These are phyloP conservation scores for Suillus spraguei DNA, from an alignment of 768 basidiomycete species.

Conservation along the genomic window DNA sequence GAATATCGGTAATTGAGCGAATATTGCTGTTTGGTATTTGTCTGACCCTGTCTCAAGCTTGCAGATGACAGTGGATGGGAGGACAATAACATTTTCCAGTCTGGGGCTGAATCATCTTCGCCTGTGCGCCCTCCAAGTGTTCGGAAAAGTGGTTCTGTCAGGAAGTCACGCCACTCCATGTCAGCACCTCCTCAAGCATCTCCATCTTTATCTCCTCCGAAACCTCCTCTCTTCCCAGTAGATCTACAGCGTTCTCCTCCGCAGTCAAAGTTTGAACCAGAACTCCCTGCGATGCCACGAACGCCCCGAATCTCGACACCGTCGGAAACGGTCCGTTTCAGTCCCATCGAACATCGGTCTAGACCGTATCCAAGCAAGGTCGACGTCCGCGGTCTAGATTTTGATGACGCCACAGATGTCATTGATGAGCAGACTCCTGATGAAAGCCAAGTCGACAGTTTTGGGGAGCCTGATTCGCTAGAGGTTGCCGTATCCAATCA, in stretches of 20 bases:
- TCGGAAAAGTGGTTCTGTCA: constrained; percentile 40
- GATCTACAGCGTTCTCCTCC: constrained; percentile 45
- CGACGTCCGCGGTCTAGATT: constrained; percentile 22
- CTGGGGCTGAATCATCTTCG: constrained; percentile 87
- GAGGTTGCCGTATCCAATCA: constrained; percentile 39
- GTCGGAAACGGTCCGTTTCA: constrained; percentile 16
- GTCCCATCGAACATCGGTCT: constrained; percentile 22
- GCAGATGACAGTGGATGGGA: constrained; percentile 85
- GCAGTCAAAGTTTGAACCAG: constrained; percentile 59
- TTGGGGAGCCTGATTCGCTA: constrained; percentile 22
- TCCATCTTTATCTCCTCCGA: constrained; percentile 45
- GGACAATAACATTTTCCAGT: constrained; percentile 89
- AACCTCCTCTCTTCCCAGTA: constrained; percentile 25
- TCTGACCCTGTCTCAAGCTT: constrained; percentile 24
- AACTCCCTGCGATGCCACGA: constrained; percentile 41
- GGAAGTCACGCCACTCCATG: constrained; percentile 67
- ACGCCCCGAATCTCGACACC: constrained; percentile 28
- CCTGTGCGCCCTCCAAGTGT: constrained; percentile 51
- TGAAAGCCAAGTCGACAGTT: constrained; percentile 23
- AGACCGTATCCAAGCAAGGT: constrained; percentile 24
- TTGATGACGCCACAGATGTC: constrained; percentile 10
- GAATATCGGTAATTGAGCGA: constrained; percentile 49
- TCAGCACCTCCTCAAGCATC: constrained; percentile 67
- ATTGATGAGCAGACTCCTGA: constrained; percentile 10
- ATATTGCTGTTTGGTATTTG: constrained; percentile 18